Percentiles rank a stretch among this genome's conserved stretches.
phyloP scores from a whole-genome alignment of 345 rosid genomes.

The Aquilaria yunnanensis region DNA sequence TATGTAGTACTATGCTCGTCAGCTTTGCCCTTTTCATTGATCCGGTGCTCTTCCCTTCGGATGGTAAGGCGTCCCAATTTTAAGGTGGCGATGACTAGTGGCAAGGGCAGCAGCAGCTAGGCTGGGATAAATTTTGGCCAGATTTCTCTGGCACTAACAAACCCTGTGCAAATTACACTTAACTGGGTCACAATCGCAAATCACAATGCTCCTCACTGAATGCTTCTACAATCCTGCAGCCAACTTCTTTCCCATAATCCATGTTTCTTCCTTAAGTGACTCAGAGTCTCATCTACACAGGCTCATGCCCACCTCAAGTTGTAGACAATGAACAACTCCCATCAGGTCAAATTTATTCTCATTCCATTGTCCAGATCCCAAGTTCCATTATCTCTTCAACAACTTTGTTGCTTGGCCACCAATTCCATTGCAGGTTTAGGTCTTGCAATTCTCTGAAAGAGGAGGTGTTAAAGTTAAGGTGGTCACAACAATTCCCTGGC shows the following conservation, averaged over 20 bases:
- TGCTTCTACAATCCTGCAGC: conserved; percentile 24
- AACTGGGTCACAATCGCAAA: too few relatives aligned
- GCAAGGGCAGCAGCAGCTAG: too few relatives aligned
- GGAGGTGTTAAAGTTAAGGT: not conserved
- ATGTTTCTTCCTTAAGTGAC: conserved; percentile 33
- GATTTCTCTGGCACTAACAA: too few relatives aligned
- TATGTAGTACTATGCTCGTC: too few relatives aligned
- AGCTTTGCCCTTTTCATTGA: too few relatives aligned
- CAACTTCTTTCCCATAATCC: conserved; percentile 25
- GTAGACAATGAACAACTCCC: conserved; percentile 32
- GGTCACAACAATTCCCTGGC: conserved; percentile 1
- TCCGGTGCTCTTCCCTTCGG: too few relatives aligned
- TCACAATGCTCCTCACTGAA: conserved; percentile 1
- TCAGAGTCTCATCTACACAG: conserved; percentile 33
- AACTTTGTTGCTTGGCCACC: conserved; percentile 34
- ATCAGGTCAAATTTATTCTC: conserved; percentile 38
- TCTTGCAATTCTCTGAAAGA: not conserved
- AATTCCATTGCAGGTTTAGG: conserved; percentile 33
- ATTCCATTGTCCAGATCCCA: conserved; percentile 31
- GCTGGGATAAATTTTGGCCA: too few relatives aligned
- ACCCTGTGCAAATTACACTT: too few relatives aligned
- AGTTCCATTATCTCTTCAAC: conserved; percentile 25
- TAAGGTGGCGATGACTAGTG: too few relatives aligned
- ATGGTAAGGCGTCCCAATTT: too few relatives aligned
- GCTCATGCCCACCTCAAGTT: conserved; percentile 17